A percentile compares a stretch with the other conserved stretches of the same genome.
Evolutionary conservation across 2,329 filamentous ascomycete genomes (phyloP).

Genomic region (Fusarium sp.): DNA sequence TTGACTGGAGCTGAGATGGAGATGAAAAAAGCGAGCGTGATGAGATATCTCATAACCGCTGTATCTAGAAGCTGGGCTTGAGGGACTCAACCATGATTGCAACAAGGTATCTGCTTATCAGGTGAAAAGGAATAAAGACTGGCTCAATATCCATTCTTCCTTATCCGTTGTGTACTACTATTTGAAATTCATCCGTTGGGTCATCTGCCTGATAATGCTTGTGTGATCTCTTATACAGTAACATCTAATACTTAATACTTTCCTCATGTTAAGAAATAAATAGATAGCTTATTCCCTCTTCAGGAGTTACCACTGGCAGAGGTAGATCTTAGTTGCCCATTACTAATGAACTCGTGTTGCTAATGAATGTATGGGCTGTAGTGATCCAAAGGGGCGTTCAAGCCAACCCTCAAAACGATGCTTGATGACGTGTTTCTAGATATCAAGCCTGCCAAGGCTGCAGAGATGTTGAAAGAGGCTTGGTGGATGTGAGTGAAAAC

Average conservation of each 20-base stretch:
- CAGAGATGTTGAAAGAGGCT: background rate
- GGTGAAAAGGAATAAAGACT: background rate
- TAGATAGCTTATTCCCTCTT: background rate
- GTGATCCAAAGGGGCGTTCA: background rate
- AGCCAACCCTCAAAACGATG: background rate
- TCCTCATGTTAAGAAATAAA: background rate
- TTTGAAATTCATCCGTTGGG: background rate
- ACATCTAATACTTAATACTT: background rate
- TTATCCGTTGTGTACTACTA: background rate
- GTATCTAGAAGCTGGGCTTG: background rate
- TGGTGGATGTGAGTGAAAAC: background rate
- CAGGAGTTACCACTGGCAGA: background rate
- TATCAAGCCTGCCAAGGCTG: background rate
- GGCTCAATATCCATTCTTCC: fast-evolving
- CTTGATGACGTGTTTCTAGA: conserved; percentile 5
- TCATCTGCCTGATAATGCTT: too few species aligned
- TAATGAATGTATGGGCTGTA: background rate
- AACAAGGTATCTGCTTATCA: background rate
- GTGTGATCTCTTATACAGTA: background rate
- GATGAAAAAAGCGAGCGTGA: background rate
- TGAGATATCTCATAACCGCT: background rate
- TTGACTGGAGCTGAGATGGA: background rate
- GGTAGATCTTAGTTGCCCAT: background rate
- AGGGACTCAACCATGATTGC: background rate
- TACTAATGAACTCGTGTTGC: background rate